Conservation (phyloP, 768 basidiomycete species). For the Russula virescens region DNA sequence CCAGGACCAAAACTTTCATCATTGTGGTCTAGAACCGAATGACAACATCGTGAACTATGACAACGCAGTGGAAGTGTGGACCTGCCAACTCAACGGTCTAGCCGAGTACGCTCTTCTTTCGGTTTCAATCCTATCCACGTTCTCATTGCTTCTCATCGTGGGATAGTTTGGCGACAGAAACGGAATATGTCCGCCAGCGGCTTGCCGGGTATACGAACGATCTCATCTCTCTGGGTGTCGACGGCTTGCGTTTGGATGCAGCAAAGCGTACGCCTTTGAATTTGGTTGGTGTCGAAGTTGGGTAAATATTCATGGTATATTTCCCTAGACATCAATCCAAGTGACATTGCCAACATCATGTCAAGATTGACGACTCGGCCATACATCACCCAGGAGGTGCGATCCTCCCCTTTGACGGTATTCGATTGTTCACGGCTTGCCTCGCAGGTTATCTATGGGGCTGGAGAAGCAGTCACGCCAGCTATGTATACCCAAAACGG, state of each 20-base stretch:
- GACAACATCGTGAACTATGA: slow-evolving; percentile 53
- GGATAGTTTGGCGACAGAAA: slow-evolving; percentile 55
- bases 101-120: slow-evolving; percentile 34
- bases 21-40: slow-evolving; percentile 49
- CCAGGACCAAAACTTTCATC: slow-evolving; percentile 48
- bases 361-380: slow-evolving; percentile 37
- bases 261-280: slow-evolving; percentile 45
- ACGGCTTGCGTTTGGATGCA: slow-evolving; percentile 59
- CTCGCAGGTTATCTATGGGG: slow-evolving; percentile 34
- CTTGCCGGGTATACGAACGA: slow-evolving; percentile 57
- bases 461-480: slow-evolving; percentile 48
- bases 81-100: slow-evolving; percentile 35
- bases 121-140: not conserved
- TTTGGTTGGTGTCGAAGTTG: not conserved
- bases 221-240: slow-evolving; percentile 53
- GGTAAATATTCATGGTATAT: not conserved
- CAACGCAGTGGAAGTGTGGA: slow-evolving; percentile 46
- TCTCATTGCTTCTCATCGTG: not conserved
- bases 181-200: slow-evolving; percentile 49
- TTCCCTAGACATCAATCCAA: slow-evolving; percentile 45
- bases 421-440: not conserved
- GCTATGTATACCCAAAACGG: slow-evolving; percentile 52
- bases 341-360: slow-evolving; percentile 51
- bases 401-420: not conserved
- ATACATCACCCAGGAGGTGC: slow-evolving; percentile 59